A percentile compares a stretch with the other conserved stretches of the same genome.
Conservation (phyloP, 345 rosid species). For the Physaria fendleri region DNA sequence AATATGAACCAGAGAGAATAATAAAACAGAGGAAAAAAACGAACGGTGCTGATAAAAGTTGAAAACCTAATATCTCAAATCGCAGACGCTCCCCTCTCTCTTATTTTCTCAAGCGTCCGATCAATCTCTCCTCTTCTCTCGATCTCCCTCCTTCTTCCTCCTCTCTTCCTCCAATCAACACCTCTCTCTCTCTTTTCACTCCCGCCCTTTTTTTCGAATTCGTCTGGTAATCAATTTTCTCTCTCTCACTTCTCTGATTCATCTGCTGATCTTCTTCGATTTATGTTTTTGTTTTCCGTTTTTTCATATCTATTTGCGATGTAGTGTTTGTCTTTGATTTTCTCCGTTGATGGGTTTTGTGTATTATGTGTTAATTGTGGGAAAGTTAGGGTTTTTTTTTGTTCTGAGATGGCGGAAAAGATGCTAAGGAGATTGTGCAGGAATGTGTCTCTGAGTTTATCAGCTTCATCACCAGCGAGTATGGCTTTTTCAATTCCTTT, state of each 20-base stretch:
- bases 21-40: slow-evolving; percentile 21
- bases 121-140: slow-evolving; percentile 35
- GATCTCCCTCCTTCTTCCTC: slow-evolving; percentile 26
- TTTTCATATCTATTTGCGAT: background rate
- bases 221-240: slow-evolving; percentile 5
- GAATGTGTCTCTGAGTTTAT: slow-evolving; percentile 97
- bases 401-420: slow-evolving; percentile 37
- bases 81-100: slow-evolving; percentile 51
- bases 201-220: slow-evolving; percentile 63
- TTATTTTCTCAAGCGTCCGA: slow-evolving; percentile 94
- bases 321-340: background rate
- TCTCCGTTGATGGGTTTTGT: slow-evolving; percentile 5
- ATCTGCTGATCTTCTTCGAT: background rate
- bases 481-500: slow-evolving; percentile 14
- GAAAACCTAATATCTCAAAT: slow-evolving; percentile 38
- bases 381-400: slow-evolving; percentile 21
- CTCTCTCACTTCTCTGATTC: background rate
- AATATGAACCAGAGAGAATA: slow-evolving; percentile 6
- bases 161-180: slow-evolving; percentile 39
- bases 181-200: slow-evolving; percentile 35
- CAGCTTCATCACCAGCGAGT: slow-evolving; percentile 99
- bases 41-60: slow-evolving; percentile 64
- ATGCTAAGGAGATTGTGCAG: slow-evolving; percentile 88
- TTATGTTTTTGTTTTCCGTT: background rate
- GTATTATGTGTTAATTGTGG: background rate